Evolutionary conservation across 192 early-diverging fungal genomes (phyloP).

Genomic region (Linnemannia hyalina): DNA sequence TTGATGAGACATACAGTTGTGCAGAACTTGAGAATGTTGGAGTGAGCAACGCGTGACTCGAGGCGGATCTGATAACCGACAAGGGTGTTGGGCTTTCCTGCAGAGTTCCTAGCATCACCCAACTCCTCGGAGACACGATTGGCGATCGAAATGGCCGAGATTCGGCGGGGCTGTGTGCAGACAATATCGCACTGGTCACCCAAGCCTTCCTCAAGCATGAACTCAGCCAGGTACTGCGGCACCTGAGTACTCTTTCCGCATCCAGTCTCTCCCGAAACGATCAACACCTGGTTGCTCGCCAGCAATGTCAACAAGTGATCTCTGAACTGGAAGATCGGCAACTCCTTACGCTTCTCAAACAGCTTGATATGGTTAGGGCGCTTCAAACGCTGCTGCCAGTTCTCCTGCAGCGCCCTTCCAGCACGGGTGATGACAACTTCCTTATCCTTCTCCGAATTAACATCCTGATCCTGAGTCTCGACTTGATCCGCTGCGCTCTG

Average conservation of each 20-base stretch:
- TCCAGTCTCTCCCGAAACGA: conserved; percentile 87
- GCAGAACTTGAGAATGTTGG: conserved; percentile 79
- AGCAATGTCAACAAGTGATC: conserved; percentile 68
- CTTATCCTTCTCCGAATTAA: background rate
- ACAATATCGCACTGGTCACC: conserved; percentile 64
- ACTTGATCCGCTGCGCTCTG: conserved; percentile 6
- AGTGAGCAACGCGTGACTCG: conserved; percentile 62
- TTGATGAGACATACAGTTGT: conserved; percentile 68
- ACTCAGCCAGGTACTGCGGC: conserved; percentile 82
- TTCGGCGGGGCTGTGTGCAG: conserved; percentile 82
- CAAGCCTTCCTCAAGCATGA: conserved; percentile 55
- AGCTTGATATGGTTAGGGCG: conserved; percentile 38
- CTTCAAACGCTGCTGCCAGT: conserved; percentile 33
- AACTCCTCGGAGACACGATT: conserved; percentile 81
- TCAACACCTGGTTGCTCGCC: conserved; percentile 68
- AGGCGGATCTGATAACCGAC: conserved; percentile 85
- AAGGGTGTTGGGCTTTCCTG: conserved; percentile 64
- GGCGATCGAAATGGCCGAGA: conserved; percentile 86
- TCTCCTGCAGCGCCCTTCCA: conserved; percentile 33
- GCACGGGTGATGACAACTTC: conserved; percentile 21
- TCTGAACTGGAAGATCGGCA: conserved; percentile 74
- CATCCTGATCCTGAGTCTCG: conserved; percentile 3
- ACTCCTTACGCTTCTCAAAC: conserved; percentile 61
- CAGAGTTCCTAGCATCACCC: conserved; percentile 67
- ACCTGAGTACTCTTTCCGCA: conserved; percentile 84